Evolutionary conservation across 805 yeast species (phyloP).

Genomic region (Metschnikowia lochheadii): DNA sequence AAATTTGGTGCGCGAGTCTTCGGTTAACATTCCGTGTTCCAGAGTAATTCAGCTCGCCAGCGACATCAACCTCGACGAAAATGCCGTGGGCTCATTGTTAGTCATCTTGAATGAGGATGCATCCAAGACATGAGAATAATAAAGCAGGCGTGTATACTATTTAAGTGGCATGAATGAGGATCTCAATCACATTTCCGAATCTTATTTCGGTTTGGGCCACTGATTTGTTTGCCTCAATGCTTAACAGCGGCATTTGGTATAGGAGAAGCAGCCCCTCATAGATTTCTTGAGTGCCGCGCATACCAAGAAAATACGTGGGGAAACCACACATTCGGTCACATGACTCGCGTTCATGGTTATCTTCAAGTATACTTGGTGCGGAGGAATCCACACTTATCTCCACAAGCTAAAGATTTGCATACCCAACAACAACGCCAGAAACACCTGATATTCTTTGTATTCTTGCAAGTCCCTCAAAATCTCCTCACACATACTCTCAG

Average conservation of each 20-base stretch:
- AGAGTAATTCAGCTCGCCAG: constrained; percentile 6
- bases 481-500: background rate
- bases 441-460: background rate
- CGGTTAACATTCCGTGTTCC: constrained; percentile 6
- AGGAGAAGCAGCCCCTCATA: background rate
- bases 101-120: constrained; percentile 7
- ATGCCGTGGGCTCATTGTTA: constrained; percentile 12
- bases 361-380: background rate
- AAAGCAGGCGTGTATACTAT: background rate
- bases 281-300: constrained; percentile 1
- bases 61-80: constrained; percentile 11
- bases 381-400: background rate
- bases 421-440: background rate
- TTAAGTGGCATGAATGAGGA: background rate
- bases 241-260: background rate
- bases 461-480: background rate
- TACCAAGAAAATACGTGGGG: constrained; percentile 4
- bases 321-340: constrained; percentile 1
- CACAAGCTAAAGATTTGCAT: background rate
- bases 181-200: background rate
- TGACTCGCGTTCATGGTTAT: constrained; percentile 2
- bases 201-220: background rate
- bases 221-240: background rate
- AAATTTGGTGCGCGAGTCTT: background rate
- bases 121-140: background rate